Evolutionary conservation across 163 green algal genomes (phyloP), one percentile per base, ranked within the genome.

Genomic region (Smithsoniella earleae): DNA sequence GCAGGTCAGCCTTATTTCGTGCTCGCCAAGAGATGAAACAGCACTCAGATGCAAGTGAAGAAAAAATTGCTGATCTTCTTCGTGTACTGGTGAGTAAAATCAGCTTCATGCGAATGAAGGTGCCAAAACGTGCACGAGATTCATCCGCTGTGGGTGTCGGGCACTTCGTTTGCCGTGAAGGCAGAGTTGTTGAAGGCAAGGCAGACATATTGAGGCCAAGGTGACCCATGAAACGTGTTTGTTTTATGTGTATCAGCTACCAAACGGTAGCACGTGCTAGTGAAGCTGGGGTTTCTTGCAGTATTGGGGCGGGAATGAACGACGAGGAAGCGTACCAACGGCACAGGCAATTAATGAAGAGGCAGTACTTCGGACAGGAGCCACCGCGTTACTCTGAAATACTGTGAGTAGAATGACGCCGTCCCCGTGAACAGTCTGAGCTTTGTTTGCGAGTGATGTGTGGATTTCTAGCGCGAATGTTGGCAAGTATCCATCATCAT

Each of bases 281-380:
- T 28, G n/a, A 5, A 25, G 18, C 10, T 38, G 27, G 3, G 16
- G 58, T 5, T 34, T n/a, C n/a, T n/a, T 43, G 58, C 27, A 34
- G 27, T 22, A 69, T 69, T 43, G 58, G 58, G 16, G 34, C 27
- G 6, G 58, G 58, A 30, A 0, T 43, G 22, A 69, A 30, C 6
- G 16, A 69, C 31, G 16, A 69, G 16, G 58, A 69, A 13, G 58
- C 58, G 25, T 69, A 34, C 16, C 58, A 69, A 34, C 58, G 58
- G n/a, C 58, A 69, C 27, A 69, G 58, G 25, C 58, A 64, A 64
- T 27, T 64, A 6, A 64, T 64, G 49, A 64, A 64, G 33, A 25
- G 49, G 1, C 49, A 64, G 13, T 64, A 64, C 49, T 64, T 64
- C 13, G 49, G 49, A 64, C 6, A 18, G 13, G 49, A 64, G 6